phyloP scores from a whole-genome alignment of 169 alveolate genomes.

The Plasmodium adleri region DNA sequence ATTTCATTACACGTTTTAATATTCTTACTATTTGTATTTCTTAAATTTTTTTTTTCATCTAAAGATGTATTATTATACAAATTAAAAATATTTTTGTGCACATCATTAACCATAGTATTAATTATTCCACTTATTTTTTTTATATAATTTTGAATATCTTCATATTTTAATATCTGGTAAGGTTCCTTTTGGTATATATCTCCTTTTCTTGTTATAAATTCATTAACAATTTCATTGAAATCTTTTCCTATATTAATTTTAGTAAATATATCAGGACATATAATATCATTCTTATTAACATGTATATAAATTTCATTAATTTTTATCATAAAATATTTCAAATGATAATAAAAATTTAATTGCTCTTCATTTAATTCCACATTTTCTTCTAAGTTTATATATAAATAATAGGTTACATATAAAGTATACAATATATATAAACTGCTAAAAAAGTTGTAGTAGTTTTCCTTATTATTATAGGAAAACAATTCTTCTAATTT shows the following conservation, averaged over 20 bases:
- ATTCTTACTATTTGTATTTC: slow-evolving; percentile 1
- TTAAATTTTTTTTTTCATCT: slow-evolving; percentile 19
- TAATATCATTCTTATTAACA: slow-evolving; percentile 44
- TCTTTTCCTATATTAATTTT: slow-evolving; percentile 58
- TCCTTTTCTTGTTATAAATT: slow-evolving; percentile 21
- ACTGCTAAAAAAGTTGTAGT: slow-evolving; percentile 63
- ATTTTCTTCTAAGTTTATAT: slow-evolving; percentile 62
- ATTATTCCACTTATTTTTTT: not conserved
- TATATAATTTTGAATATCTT: slow-evolving; percentile 8
- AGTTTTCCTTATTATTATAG: slow-evolving; percentile 37
- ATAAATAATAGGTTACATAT: slow-evolving; percentile 55
- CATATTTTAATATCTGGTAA: slow-evolving; percentile 9
- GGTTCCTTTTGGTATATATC: slow-evolving; percentile 1
- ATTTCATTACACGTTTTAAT: not conserved
- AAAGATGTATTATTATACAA: not conserved
- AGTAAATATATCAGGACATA: slow-evolving; percentile 53
- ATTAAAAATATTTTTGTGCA: not conserved
- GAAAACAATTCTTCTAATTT: slow-evolving; percentile 45
- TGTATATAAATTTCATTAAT: slow-evolving; percentile 53
- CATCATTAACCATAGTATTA: no score
- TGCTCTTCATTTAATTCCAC: slow-evolving; percentile 45
- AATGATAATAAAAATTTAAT: slow-evolving; percentile 50
- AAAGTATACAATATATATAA: slow-evolving; percentile 58
- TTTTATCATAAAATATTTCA: slow-evolving; percentile 49
- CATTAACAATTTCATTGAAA: slow-evolving; percentile 31